phyloP scores from a whole-genome alignment of 2,329 filamentous ascomycete species.

The Botryosphaeria dothidea region DNA sequence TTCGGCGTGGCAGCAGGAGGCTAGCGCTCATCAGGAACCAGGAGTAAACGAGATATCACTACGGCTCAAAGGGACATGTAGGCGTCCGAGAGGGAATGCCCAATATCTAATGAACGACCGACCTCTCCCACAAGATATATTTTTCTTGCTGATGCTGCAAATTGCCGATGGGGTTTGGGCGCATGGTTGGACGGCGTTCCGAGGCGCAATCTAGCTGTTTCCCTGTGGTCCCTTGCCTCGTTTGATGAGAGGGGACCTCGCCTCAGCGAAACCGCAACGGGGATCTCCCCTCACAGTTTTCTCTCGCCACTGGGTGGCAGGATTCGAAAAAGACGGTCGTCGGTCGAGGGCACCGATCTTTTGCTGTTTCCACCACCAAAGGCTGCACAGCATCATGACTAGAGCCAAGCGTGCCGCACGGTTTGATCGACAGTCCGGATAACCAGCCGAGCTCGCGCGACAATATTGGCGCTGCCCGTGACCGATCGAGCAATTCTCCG shows the following conservation, averaged over 20 bases:
- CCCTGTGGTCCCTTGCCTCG: conserved; percentile 5
- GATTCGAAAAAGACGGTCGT: background rate
- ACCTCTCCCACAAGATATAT: background rate
- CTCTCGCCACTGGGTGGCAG: background rate
- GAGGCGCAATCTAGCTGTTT: background rate
- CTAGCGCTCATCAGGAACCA: background rate
- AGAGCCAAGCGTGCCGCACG: background rate
- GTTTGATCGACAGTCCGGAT: background rate
- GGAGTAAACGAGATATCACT: conserved; percentile 1
- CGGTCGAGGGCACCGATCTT: background rate
- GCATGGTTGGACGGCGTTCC: background rate
- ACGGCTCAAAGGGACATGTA: background rate
- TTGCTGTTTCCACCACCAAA: background rate
- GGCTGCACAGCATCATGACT: background rate
- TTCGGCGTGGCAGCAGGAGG: conserved; percentile 1
- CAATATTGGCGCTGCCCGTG: background rate
- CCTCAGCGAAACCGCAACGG: background rate
- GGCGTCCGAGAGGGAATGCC: background rate
- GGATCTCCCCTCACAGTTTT: background rate
- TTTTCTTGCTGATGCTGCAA: background rate
- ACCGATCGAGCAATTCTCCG: background rate
- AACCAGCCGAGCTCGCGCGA: background rate
- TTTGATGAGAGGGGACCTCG: conserved; percentile 11
- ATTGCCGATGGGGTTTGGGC: background rate
- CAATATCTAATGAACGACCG: background rate